Evolutionary conservation across 202 grass and related monocot genomes (phyloP).

Genomic region (Panicum hallii): DNA sequence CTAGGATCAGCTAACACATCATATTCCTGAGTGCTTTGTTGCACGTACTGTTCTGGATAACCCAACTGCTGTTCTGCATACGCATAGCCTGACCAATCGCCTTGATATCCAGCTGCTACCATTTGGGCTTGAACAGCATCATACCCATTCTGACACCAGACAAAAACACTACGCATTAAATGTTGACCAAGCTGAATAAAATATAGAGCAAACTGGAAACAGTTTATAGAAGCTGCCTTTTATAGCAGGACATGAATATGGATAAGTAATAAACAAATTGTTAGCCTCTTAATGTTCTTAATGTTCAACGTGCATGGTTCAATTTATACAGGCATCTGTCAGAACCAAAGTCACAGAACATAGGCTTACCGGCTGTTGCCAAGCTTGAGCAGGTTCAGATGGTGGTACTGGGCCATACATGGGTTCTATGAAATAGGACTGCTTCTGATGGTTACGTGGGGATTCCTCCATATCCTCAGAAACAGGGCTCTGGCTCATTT

Average conservation of each 20-base stretch:
- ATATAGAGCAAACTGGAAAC: neutral
- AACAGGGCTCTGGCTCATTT: conserved; percentile 79
- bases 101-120: conserved; percentile 81
- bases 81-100: conserved; percentile 84
- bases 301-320: neutral
- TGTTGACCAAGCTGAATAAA: neutral
- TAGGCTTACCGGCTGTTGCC: conserved; percentile 80
- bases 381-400: conserved; percentile 77
- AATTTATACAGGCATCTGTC: neutral
- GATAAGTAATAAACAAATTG: neutral
- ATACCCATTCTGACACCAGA: conserved; percentile 73
- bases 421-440: conserved; percentile 86
- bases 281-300: neutral
- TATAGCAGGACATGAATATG: neutral
- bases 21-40: conserved; percentile 70
- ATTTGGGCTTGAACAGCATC: conserved; percentile 90
- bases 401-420: conserved; percentile 85
- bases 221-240: neutral
- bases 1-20: conserved; percentile 66
- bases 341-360: conserved; percentile 2
- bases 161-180: conserved; percentile 29
- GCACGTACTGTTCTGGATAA: conserved; percentile 83
- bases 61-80: conserved; percentile 71
- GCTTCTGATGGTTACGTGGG: conserved; percentile 60
- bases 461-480: conserved; percentile 93